Evolutionary conservation across 768 basidiomycete species (phyloP), one percentile per base, ranked within the genome.

Genomic region (Amanita inopinata): DNA sequence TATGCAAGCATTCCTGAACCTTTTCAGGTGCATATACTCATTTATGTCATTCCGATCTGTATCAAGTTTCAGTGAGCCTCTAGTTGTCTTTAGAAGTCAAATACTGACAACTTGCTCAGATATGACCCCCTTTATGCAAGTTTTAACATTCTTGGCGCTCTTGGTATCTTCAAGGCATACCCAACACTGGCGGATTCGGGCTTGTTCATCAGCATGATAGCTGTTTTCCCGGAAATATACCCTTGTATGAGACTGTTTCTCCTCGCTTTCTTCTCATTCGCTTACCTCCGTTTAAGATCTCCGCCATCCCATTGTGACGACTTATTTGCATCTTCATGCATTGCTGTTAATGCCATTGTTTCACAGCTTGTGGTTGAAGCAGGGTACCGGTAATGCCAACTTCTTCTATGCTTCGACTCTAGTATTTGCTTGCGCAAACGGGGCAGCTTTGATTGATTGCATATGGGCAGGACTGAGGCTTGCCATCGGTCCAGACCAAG

Each of bases 361-460:
- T 60, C 80, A 94, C 54, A 75, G 87, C 46, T 67, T 98, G 1
- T 99, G 96, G 94, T 73, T 97, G 4, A 70, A 68, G 6, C 83
- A 90, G 44, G 92, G 91, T 1, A 87, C 90, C 4, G 96, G 91
- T 2, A 98, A 99, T 54, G 92, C 94, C 34, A 98, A 98, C 59
- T 99, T 99, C 63, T 97, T 88, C 64, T 99, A 98, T 53, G 96
- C 96, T 0, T 81, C 84, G 3, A 97, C 92, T 2, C 69, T 98
- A 47, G 94, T 99, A 11, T 91, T 92, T 59, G 92, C 90, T 0
- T 72, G 91, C 49, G 84, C 81, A 2, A 83, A 87, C 49, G 91
- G 89, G 0, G 74, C 84, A n/a, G 83, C 83, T 12, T 54, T 92
- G 9, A 66, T 90, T 2, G 94, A 96, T 55, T 78, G 76, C 20